Base-by-base conservation (phyloP, 73 alveolate genomes). In the Paramecium primaurelia region DNA sequence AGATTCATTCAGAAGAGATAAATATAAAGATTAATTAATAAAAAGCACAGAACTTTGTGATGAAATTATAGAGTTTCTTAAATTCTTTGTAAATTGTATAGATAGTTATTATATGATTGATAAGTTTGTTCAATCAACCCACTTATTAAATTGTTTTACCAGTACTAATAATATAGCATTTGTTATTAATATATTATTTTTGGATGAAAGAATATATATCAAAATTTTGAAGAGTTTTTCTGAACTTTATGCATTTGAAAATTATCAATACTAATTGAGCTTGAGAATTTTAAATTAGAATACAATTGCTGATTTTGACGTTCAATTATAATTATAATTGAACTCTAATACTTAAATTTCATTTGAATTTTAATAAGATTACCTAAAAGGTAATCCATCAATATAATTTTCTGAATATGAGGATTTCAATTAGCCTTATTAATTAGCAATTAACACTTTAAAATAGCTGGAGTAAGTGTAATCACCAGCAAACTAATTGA, bases 11-110 rank as follows among this genome's bases (percentile, higher is more conserved):
- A 64, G 49, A 34, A 64, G 45, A 26, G 45, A 34, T 64, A 64
- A 64, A 32, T 34, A 64, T 28, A 64, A 64, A 7, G 84, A 64
- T 64, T 9, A 64, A 64, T 14, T 64, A 64, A 12, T 64, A 6
- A 64, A 64, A 18, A 64, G 84, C 28, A 64, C 84, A 1, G 84
- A 64, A 64, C 51, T 64, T 64, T 64, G 84, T 64, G 84, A 64
- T 32, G 84, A 64, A 64, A 28, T 64, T 4, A 64, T 64, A 3
- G 51, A 20, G 2, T 64, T 64, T 34, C 42, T 64, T 40, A 40
- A 64, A 64, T 64, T 32, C 47, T 64, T 64, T 28, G 84, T 64
- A 1, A 64, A 64, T 64, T 28, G 51, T 12, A 32, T 26, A 25
- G 84, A 64, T 8, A 64, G 84, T 26, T 64, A 64, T 0, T 28